Evolutionary conservation across 768 basidiomycete species (phyloP).

Genomic region (Trametes punicea): DNA sequence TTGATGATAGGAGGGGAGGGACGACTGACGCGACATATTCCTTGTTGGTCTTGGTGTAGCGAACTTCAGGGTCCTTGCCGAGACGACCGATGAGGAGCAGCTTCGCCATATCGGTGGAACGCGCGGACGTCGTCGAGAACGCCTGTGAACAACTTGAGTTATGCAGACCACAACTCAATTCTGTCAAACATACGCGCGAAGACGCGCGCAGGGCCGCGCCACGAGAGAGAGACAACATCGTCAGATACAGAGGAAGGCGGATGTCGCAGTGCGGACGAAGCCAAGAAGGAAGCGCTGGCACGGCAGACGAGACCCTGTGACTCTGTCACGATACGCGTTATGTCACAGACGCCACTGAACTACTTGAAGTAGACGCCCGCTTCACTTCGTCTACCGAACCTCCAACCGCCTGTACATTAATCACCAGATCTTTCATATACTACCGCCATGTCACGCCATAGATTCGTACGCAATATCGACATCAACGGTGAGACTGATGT

Average conservation of each 20-base stretch:
- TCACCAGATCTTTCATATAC: slow-evolving; percentile 9
- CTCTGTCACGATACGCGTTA: neutral
- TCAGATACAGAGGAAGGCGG: slow-evolving; percentile 3
- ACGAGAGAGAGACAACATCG: slow-evolving; percentile 55
- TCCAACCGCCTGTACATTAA: slow-evolving; percentile 14
- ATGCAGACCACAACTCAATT: neutral
- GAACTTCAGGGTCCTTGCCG: slow-evolving; percentile 66
- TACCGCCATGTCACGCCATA: slow-evolving; percentile 82
- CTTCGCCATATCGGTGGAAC: slow-evolving; percentile 65
- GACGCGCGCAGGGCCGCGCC: slow-evolving; percentile 37
- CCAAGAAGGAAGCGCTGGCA: neutral
- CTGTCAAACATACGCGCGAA: slow-evolving; percentile 45
- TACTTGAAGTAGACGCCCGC: neutral
- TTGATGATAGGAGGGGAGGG: neutral
- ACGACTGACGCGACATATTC: slow-evolving; percentile 70
- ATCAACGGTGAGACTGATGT: slow-evolving; percentile 50
- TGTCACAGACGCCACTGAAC: slow-evolving; percentile 2
- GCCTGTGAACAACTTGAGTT: slow-evolving; percentile 37
- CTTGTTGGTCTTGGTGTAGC: slow-evolving; percentile 66
- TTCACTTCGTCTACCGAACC: slow-evolving; percentile 10
- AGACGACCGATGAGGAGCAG: slow-evolving; percentile 75
- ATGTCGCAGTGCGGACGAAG: neutral
- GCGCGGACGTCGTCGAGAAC: slow-evolving; percentile 59
- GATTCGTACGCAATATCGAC: slow-evolving; percentile 83
- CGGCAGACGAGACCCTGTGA: neutral